Evolutionary conservation across 2,329 filamentous ascomycete genomes (phyloP).

Genomic region (Colletotrichum shisoi): DNA sequence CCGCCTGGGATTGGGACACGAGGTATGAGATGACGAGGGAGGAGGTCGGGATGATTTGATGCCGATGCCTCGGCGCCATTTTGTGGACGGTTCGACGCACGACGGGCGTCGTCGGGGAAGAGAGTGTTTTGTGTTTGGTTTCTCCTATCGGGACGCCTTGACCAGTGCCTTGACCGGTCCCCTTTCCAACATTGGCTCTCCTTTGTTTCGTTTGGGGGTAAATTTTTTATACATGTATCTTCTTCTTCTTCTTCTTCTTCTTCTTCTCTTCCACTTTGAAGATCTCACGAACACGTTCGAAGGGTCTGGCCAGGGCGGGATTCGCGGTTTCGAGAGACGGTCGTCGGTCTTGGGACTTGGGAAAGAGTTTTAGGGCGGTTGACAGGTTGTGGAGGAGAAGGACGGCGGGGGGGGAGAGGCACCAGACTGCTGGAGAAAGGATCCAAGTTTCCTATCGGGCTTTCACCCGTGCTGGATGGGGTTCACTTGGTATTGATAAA

Average conservation of each 20-base stretch:
- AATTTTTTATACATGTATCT: no score
- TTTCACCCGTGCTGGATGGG: neutral
- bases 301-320: neutral
- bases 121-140: neutral
- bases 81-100: slow-evolving; percentile 22
- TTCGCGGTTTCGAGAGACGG: slow-evolving; percentile 17
- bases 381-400: slow-evolving; percentile 30
- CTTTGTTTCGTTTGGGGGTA: neutral
- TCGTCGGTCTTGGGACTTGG: slow-evolving; percentile 23
- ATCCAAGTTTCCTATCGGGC: slow-evolving; percentile 22
- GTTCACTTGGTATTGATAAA: slow-evolving; percentile 33
- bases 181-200: slow-evolving; percentile 22
- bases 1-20: slow-evolving; percentile 12
- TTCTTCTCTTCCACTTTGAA: no score
- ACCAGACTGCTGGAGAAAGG: slow-evolving; percentile 25
- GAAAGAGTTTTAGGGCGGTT: slow-evolving; percentile 31
- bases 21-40: slow-evolving; percentile 32
- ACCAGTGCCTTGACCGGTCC: slow-evolving; percentile 2
- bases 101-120: slow-evolving; percentile 15
- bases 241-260: no score
- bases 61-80: slow-evolving; percentile 32
- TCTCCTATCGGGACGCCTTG: slow-evolving; percentile 16
- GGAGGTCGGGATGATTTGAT: slow-evolving; percentile 19
- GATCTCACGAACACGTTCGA: slow-evolving; percentile 3
- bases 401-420: slow-evolving; percentile 15